phyloP scores from a whole-genome alignment of 2,329 filamentous ascomycete genomes.

The Pseudogymnoascus sp. region DNA sequence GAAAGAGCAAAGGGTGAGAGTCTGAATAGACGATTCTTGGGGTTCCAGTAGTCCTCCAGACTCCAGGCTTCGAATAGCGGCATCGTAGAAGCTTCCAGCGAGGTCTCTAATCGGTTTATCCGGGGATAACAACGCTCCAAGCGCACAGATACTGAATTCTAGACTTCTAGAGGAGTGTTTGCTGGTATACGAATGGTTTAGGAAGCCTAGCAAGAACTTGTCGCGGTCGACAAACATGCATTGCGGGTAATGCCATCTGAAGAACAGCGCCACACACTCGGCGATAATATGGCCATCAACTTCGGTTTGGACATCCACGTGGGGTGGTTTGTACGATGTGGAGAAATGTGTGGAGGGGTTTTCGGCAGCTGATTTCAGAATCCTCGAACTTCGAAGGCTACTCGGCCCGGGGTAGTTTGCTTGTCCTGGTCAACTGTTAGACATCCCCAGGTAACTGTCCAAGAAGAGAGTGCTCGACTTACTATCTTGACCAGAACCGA shows the following conservation, averaged over 20 bases:
- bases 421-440: not conserved
- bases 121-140: conserved; percentile 16
- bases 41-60: conserved; percentile 11
- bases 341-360: not conserved
- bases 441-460: too few species aligned
- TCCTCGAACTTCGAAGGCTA: not conserved
- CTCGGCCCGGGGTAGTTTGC: not conserved
- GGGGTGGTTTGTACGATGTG: not conserved
- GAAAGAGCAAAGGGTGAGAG: conserved; percentile 14
- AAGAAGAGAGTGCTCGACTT: not conserved
- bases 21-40: conserved; percentile 12
- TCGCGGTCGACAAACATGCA: conserved; percentile 19
- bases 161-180: conserved; percentile 13
- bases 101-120: conserved; percentile 8
- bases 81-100: conserved; percentile 10
- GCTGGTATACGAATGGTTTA: not conserved
- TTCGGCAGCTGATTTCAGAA: not conserved
- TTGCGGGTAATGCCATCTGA: conserved; percentile 17
- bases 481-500: not conserved
- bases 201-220: conserved; percentile 16
- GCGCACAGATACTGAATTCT: conserved; percentile 13
- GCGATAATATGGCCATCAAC: conserved; percentile 9
- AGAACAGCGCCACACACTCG: conserved; percentile 17
- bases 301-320: not conserved
- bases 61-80: conserved; percentile 9